Conservation (phyloP, 202 grass and related monocot genomes). For the Bolboschoenoplectus hybrid region DNA sequence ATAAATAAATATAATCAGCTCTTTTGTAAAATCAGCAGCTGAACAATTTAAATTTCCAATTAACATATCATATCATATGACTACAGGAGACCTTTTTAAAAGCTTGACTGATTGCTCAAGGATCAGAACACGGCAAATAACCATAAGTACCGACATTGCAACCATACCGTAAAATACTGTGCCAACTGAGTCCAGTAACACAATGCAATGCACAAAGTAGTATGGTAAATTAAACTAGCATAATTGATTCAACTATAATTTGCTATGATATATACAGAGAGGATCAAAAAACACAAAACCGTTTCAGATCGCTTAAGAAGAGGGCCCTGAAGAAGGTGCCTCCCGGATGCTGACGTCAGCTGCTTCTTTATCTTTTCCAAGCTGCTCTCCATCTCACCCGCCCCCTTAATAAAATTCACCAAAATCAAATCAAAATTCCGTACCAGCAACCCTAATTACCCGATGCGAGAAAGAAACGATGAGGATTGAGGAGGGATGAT, state of each 20-base stretch:
- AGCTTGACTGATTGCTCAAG: not conserved
- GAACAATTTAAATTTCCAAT: conserved; percentile 20
- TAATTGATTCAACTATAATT: not conserved
- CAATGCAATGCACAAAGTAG: not conserved
- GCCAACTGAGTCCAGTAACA: not conserved
- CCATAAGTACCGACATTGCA: not conserved
- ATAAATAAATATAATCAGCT: conserved; percentile 36
- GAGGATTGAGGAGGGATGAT: not conserved
- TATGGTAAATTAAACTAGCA: not conserved
- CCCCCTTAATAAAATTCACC: conserved; percentile 48
- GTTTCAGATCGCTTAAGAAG: conserved; percentile 96
- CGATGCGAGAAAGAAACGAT: not conserved
- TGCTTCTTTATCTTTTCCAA: conserved; percentile 87
- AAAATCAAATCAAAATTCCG: not conserved
- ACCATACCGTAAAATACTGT: not conserved
- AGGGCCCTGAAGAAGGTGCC: conserved; percentile 85
- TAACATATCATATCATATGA: not conserved
- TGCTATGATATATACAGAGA: not conserved
- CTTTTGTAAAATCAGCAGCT: not conserved
- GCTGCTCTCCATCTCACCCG: conserved; percentile 75
- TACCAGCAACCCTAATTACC: conserved; percentile 12
- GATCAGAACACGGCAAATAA: not conserved
- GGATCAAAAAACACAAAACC: conserved; percentile 29
- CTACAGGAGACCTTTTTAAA: not conserved
- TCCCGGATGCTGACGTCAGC: conserved; percentile 71